These are phyloP conservation scores for Diaporthe citrichinensis DNA, from an alignment of 2,329 filamentous ascomycete species.

Conservation along the genomic window DNA sequence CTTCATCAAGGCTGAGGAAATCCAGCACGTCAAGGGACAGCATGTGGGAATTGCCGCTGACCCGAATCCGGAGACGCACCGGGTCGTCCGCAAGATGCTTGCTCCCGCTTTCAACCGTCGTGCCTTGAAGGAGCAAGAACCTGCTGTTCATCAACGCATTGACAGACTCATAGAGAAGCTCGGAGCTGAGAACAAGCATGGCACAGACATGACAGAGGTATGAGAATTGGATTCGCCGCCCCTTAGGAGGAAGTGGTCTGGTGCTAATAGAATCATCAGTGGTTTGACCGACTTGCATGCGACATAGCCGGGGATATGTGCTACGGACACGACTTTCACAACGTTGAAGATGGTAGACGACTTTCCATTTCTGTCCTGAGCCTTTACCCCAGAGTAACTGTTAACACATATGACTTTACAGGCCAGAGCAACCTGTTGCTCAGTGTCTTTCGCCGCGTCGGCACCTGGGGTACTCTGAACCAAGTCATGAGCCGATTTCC, in stretches of 20 bases:
- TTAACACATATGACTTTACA: background rate
- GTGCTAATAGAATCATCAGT: background rate
- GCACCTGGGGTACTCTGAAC: constrained; percentile 4
- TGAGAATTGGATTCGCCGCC: background rate
- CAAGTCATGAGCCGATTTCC: background rate
- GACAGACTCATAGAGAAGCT: background rate
- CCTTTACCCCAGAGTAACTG: background rate
- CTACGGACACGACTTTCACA: background rate
- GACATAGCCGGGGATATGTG: constrained; percentile 14
- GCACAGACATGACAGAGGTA: background rate
- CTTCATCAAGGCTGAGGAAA: background rate
- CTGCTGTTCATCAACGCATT: background rate
- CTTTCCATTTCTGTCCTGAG: background rate
- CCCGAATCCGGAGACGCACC: background rate
- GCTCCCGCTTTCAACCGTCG: background rate
- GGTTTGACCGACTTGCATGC: constrained; percentile 8
- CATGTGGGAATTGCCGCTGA: background rate
- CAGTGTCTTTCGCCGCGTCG: background rate
- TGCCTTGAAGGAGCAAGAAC: background rate
- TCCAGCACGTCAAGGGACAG: constrained; percentile 1
- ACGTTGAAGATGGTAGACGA: background rate
- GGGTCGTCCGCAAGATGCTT: constrained; percentile 4
- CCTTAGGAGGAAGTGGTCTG: too few relatives aligned
- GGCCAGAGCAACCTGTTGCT: background rate
- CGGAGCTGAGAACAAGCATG: background rate